Conservation (phyloP, 2,329 filamentous ascomycete genomes). For the Neopestalotiopsis sp. region DNA sequence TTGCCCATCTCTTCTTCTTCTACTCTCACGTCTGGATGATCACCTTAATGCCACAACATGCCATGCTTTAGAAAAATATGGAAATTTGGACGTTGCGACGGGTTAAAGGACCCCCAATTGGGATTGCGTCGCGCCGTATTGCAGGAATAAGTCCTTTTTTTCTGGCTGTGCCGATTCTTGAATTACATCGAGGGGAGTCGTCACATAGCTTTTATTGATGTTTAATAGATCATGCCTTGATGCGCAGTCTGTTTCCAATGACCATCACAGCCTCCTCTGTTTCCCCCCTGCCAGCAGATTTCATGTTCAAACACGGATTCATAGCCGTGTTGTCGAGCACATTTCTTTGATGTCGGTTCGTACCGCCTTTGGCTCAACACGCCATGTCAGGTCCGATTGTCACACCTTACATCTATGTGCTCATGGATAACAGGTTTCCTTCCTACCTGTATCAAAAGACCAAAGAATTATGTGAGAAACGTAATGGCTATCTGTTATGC, state of each 20-base stretch:
- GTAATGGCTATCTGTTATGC: no score
- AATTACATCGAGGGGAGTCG: neutral
- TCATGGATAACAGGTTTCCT: no score
- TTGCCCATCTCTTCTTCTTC: neutral
- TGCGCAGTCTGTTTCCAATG: neutral
- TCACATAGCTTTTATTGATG: constrained; percentile 28
- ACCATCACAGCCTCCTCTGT: neutral
- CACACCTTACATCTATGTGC: no score
- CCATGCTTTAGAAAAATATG: neutral
- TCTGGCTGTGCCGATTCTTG: constrained; percentile 10
- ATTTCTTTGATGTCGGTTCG: no score
- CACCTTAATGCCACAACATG: constrained; percentile 5
- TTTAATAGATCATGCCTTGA: constrained; percentile 31
- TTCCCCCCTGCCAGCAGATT: neutral
- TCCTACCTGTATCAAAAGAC: no score
- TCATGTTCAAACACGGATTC: neutral
- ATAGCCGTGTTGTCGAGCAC: constrained; percentile 30
- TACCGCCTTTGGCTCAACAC: no score
- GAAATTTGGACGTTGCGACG: constrained; percentile 13
- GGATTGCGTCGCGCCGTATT: neutral
- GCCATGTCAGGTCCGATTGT: no score
- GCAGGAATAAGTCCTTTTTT: constrained; percentile 22
- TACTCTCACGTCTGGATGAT: neutral
- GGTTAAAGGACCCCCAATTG: constrained; percentile 22
- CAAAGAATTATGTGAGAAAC: no score